A percentile compares a stretch with the other conserved stretches of the same genome.
Evolutionary conservation across 495 filamentous ascomycete species (phyloP).

Genomic region (Pyronema omphalodes): DNA sequence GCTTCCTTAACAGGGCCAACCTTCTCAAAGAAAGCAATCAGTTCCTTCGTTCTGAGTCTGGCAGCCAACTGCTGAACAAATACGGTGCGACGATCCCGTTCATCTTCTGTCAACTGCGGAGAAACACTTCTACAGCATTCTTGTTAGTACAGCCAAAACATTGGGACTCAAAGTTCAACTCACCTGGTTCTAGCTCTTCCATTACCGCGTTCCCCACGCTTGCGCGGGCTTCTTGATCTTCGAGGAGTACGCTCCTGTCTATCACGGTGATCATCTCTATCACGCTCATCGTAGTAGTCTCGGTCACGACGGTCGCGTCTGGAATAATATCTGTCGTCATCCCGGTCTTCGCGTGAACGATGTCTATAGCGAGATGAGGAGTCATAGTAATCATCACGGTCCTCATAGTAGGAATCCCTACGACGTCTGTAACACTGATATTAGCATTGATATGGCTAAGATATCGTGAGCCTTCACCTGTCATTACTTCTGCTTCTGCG

Average conservation of each 20-base stretch:
- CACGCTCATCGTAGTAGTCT: conserved; percentile 42
- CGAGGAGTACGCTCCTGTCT: conserved; percentile 29
- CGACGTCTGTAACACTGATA: conserved; percentile 19
- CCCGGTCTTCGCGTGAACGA: conserved; percentile 36
- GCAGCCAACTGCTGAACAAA: conserved; percentile 96
- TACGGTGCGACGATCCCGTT: conserved; percentile 88
- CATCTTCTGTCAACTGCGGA: conserved; percentile 72
- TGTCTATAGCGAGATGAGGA: conserved; percentile 28
- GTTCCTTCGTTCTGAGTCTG: conserved; percentile 75
- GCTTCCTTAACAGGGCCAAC: conserved; percentile 92
- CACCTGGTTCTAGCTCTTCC: conserved; percentile 22
- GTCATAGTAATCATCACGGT: conserved; percentile 44
- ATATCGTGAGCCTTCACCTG: conserved; percentile 22
- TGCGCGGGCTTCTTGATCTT: conserved; percentile 34
- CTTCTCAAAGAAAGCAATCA: conserved; percentile 91
- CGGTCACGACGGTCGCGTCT: conserved; percentile 71
- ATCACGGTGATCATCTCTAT: conserved; percentile 35
- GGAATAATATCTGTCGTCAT: conserved; percentile 61
- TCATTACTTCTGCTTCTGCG: conserved; percentile 31
- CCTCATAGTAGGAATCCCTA: conserved; percentile 43
- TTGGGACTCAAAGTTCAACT: neutral
- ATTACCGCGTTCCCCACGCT: conserved; percentile 25
- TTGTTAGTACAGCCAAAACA: conserved; percentile 7
- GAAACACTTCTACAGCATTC: conserved; percentile 17
- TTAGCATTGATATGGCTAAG: neutral